Conservation (phyloP, 352 stramenopile species). For the Phytophthora boehmeriae region DNA sequence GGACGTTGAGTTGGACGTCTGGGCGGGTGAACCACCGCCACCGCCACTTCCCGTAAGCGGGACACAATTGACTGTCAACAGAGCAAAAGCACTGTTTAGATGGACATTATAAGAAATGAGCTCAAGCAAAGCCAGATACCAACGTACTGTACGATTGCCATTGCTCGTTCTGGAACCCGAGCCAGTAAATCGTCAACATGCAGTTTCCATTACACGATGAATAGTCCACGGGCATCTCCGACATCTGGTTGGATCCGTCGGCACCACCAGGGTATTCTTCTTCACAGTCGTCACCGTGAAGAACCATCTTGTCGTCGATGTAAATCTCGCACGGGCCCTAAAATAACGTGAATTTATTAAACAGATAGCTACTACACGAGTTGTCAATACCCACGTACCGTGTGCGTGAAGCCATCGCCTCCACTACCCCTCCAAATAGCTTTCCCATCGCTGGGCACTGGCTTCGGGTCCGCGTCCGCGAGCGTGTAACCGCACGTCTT, state of each 20-base stretch:
- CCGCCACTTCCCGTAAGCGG: slow-evolving; percentile 9
- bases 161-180: slow-evolving; percentile 41
- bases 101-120: slow-evolving; percentile 6
- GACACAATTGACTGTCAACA: slow-evolving; percentile 9
- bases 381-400: background rate
- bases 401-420: slow-evolving; percentile 25
- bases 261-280: slow-evolving; percentile 21
- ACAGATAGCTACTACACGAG: background rate
- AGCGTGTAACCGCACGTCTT: slow-evolving; percentile 31
- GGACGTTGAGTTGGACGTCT: background rate
- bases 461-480: slow-evolving; percentile 13
- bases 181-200: slow-evolving; percentile 54
- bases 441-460: slow-evolving; percentile 32
- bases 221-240: slow-evolving; percentile 37
- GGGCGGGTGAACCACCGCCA: slow-evolving; percentile 2
- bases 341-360: background rate
- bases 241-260: slow-evolving; percentile 11
- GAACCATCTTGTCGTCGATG: slow-evolving; percentile 36
- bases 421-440: slow-evolving; percentile 28
- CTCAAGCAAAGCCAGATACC: slow-evolving; percentile 24
- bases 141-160: slow-evolving; percentile 55
- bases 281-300: slow-evolving; percentile 35
- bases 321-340: slow-evolving; percentile 46
- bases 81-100: background rate
- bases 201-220: slow-evolving; percentile 42